A percentile compares a stretch with the other conserved stretches of the same genome.
Conservation (phyloP, 2,329 filamentous ascomycete genomes). For the Dactylellina leptospora region DNA sequence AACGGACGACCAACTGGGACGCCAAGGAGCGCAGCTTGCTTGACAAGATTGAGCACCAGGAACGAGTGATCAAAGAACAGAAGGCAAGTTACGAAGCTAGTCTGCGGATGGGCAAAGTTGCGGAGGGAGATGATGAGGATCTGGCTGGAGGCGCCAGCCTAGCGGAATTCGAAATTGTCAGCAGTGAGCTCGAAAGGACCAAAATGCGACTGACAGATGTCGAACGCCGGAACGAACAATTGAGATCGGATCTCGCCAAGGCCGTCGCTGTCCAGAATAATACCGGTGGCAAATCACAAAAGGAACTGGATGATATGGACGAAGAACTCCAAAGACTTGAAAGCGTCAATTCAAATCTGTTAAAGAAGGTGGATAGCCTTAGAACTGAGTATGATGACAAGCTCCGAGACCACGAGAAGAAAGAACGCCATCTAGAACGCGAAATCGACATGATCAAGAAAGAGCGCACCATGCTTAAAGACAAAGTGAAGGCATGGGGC, state of each 20-base stretch:
- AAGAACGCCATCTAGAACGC: constrained; percentile 79
- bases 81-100: constrained; percentile 98
- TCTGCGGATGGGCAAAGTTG: constrained; percentile 74
- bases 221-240: constrained; percentile 91
- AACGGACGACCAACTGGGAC: constrained; percentile 96
- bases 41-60: constrained; percentile 93
- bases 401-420: constrained; percentile 78
- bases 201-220: constrained; percentile 87
- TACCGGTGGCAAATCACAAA: constrained; percentile 58
- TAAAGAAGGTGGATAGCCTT: constrained; percentile 84
- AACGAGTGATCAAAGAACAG: constrained; percentile 88
- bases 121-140: constrained; percentile 68
- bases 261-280: constrained; percentile 71
- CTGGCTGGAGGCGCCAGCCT: constrained; percentile 67
- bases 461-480: constrained; percentile 80
- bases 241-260: constrained; percentile 89
- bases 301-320: constrained; percentile 80
- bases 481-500: constrained; percentile 84
- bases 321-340: constrained; percentile 85
- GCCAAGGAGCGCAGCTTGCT: constrained; percentile 89
- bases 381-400: constrained; percentile 84
- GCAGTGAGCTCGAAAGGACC: constrained; percentile 88
- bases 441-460: constrained; percentile 77
- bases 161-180: constrained; percentile 92
- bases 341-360: constrained; percentile 89